Base-by-base conservation (phyloP, 75 land plant species). In the Pseudotsuga menziesii region DNA sequence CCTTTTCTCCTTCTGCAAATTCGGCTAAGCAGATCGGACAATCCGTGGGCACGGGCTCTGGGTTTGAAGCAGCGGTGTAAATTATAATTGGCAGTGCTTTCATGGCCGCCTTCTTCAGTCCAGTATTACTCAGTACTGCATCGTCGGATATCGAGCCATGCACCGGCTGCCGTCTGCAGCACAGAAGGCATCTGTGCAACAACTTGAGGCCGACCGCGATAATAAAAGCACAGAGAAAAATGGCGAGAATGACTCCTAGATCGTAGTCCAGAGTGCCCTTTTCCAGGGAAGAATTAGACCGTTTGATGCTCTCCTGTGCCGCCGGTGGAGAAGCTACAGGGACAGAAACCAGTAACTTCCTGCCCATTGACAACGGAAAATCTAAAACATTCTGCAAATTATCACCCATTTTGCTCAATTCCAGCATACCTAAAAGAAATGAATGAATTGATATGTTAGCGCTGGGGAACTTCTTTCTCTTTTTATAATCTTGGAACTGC, bases 261-360 rank as follows among this genome's bases (percentile, higher is more conserved):
- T 91, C 89, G 44, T 87, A 76, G 58, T 91, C 91, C 76, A 87
- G 82, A n/a, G 73, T 82, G 26, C 83, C 74, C 57, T 83, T 82
- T 22, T 22, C 76, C 2, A 27, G 25, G 70, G 64, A 35, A 48
- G 54, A 48, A 48, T 2, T 48, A 48, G 54, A 48, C 32, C 32
- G 0, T 0, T 11, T 48, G 54, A 48, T 2, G 2, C 9, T 29
- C 32, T 29, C 32, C 32, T 29, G 32, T 29, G 1, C 32, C 32
- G 1, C 32, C 32, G 32, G 32, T 29, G 32, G 32, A 48, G 12
- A 48, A 48, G 54, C 12, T 48, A 0, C 13, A 48, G 54, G 54
- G 54, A 11, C 11, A 2, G 54, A 48, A 48, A 11, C 9, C 54
- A 48, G 9, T 48, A 48, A 48, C 54, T 48, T 48, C 54, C 54